Evolutionary conservation across 768 basidiomycete genomes (phyloP), one percentile per base, ranked within the genome.

Genomic region (Suillus alpinus): DNA sequence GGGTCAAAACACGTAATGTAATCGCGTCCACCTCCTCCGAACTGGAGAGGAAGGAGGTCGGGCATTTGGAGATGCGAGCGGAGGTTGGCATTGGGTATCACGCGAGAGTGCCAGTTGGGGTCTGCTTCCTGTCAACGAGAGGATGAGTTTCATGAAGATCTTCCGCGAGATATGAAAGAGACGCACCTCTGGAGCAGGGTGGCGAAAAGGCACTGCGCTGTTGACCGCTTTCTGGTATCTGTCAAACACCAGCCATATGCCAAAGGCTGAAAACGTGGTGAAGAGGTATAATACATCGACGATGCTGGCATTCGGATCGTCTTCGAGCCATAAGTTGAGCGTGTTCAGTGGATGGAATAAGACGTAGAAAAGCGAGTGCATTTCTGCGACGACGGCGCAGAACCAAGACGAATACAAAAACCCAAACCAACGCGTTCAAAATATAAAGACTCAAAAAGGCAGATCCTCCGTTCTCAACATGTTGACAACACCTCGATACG

Each of bases 1-100:
- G 96, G 96, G 73, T 98, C 96, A 67, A 86, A 98, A 70, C 89
- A 88, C 2, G 96, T 98, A 62, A 98, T 89, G 69, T 90, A 94
- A 44, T 85, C 80, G 50, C 84, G 78, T 43, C 79, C 80, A 1
- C 76, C 71, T 32, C 81, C 70, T 34, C 81, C 70, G 13, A 73
- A 69, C 47, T 80, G 68, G 1, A 79, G 69, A 3, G 88, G 86
- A 40, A 82, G 75, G 36, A 94, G 77, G 10, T 81, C 80, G 1
- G 77, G 72, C 63, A 84, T 78, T 7, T 77, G 75, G 43, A 82
- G 71, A 71, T 95, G 94, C 4, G 91, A 87, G 62, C 81, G 79
- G 47, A 94, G 78, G 56, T 78, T 76, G 6, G 92, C 83, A 23
- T 86, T 77, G 16, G 70, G 69, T 57, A 95, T 85, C 44, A 78